Base-by-base conservation (phyloP, 371 early-diverging fungal species). In the Saksenaea oblongispora region DNA sequence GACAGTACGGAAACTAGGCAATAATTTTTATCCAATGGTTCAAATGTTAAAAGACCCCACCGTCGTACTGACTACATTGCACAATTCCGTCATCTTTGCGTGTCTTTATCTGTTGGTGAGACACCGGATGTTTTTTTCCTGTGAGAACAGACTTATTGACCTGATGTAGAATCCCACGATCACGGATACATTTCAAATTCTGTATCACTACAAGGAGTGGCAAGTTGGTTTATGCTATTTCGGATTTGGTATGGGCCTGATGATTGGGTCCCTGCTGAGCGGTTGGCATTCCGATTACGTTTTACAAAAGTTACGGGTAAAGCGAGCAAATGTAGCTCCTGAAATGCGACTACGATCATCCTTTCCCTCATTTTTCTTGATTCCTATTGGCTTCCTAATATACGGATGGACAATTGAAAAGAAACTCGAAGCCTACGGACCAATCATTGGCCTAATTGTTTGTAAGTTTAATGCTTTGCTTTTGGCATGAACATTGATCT, bases 241-340 rank as follows among this genome's bases (percentile, higher is more conserved):
- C 42, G 76, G 71, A 0, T 73, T 72, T 42, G 85, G 85, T 5
- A 55, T 73, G 5, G 85, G 85, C 17, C 69, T 80, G 11, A 68
- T 79, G 35, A 9, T 75, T 28, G 84, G 85, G 2, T 83, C 83
- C 1, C 54, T 85, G 9, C 15, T 73, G 10, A 78, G 83, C 14
- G 85, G 85, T 0, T 69, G 69, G 18, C 74, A 78, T 54, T 73
- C 84, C 3, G 84, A 85, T 54, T 80, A 47, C 27, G 69, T 81
- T 22, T 64, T 85, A 39, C 71, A 67, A 5, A 69, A 65, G 9
- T 68, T 69, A 2, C 53, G 59, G 28, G 63, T 54, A 31, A 56
- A 36, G 55, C 61, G 51, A 1, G 62, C 53, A 10, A 61, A 58
- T 54, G 36, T 67, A 4, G 41, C 53, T n/a, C 80, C 83, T 9